A percentile compares a stretch with the other conserved stretches of the same genome.
Conservation (phyloP, 164 flowering plant genomes). For the Protea cynaroides region DNA sequence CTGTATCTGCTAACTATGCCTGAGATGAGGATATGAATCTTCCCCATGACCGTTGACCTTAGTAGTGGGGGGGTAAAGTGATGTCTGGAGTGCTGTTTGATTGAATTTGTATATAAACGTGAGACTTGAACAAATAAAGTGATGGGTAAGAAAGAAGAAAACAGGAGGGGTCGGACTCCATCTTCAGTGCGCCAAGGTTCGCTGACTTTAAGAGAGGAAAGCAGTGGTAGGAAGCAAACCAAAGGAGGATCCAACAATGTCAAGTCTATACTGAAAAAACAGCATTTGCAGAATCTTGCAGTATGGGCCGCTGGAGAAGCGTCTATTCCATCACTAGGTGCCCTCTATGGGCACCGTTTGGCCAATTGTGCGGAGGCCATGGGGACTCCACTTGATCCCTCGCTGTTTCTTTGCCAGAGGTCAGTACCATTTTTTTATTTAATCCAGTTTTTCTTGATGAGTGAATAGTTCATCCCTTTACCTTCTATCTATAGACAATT, state of each 20-base stretch:
- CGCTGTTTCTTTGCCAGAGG: conserved; percentile 61
- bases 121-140: too few species aligned
- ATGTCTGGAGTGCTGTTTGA: background rate
- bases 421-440: conserved; percentile 9
- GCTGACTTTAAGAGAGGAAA: conserved; percentile 29
- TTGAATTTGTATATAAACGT: too few species aligned
- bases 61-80: too few species aligned
- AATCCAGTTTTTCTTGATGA: too few species aligned
- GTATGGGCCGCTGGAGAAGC: conserved; percentile 52
- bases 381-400: conserved; percentile 42
- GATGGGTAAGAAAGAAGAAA: conserved; percentile 20
- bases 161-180: conserved; percentile 4
- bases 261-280: conserved; percentile 36
- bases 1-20: too few species aligned
- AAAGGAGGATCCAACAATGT: conserved; percentile 18
- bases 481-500: too few species aligned
- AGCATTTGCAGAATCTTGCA: conserved; percentile 59
- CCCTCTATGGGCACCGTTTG: conserved; percentile 51
- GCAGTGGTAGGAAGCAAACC: conserved; percentile 22
- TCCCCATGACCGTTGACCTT: too few species aligned
- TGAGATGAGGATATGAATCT: too few species aligned
- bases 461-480: too few species aligned
- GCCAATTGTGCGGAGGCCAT: conserved; percentile 36
- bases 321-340: conserved; percentile 47
- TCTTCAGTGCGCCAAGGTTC: conserved; percentile 12